A percentile compares a stretch with the other conserved stretches of the same genome.
phyloP scores from a whole-genome alignment of 768 basidiomycete species.

The Boletus reticulatus region DNA sequence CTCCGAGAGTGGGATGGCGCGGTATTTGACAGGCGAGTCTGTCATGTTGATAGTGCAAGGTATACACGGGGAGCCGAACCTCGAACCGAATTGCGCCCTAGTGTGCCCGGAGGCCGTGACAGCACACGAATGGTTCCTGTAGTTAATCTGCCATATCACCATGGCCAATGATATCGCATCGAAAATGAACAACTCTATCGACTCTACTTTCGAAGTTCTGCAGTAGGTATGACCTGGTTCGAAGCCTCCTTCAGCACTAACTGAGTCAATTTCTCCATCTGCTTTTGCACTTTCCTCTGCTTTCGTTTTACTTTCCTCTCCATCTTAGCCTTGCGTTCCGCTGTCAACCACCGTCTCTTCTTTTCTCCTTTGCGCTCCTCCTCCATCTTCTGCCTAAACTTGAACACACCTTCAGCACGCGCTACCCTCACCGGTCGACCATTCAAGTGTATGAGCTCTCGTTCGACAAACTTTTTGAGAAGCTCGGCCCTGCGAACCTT shows the following conservation, averaged over 20 bases:
- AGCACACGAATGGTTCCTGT: no score
- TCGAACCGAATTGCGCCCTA: no score
- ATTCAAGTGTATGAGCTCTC: conserved; percentile 53
- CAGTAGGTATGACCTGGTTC: conserved; percentile 57
- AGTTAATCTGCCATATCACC: no score
- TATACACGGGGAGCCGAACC: not conserved
- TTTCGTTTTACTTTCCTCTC: conserved; percentile 37
- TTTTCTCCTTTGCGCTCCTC: conserved; percentile 57
- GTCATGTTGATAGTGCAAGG: conserved; percentile 6
- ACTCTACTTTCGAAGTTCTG: conserved; percentile 8
- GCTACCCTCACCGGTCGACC: conserved; percentile 64
- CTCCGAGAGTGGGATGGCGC: conserved; percentile 21
- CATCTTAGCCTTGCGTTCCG: conserved; percentile 37
- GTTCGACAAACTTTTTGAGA: conserved; percentile 50
- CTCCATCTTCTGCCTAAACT: conserved; percentile 61
- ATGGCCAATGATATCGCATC: no score
- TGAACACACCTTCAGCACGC: conserved; percentile 71
- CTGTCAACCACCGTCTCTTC: conserved; percentile 51
- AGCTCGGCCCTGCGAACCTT: conserved; percentile 46
- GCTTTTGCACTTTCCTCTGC: conserved; percentile 42
- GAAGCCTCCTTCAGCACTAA: conserved; percentile 50
- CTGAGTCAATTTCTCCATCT: conserved; percentile 54
- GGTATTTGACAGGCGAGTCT: conserved; percentile 14
- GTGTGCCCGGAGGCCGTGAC: no score
- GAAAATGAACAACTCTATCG: not conserved